Evolutionary conservation across 1,284 basidiomycete genomes (phyloP).

Genomic region (Apiotrichum mycotoxinovorans): DNA sequence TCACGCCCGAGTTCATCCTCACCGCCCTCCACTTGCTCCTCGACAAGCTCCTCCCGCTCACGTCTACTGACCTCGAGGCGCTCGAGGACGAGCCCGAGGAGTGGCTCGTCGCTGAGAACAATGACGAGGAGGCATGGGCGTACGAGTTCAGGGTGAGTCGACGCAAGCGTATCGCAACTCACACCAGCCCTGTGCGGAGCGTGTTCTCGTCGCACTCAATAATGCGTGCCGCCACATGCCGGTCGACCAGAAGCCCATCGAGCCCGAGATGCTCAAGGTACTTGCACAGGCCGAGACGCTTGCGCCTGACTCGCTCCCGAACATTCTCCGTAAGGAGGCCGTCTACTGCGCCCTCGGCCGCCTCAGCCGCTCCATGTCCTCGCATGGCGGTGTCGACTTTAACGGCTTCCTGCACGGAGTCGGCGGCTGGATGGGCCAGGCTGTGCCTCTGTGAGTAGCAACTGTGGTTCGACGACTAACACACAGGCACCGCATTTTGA

Average conservation of each 20-base stretch:
- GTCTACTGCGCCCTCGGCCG: conserved; percentile 83
- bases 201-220: conserved; percentile 74
- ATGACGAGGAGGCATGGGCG: conserved; percentile 84
- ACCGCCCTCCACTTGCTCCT: conserved; percentile 73
- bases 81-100: conserved; percentile 84
- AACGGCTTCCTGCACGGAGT: conserved; percentile 33
- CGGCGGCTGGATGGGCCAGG: conserved; percentile 37
- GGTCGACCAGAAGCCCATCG: conserved; percentile 53
- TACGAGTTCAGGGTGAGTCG: conserved; percentile 72
- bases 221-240: conserved; percentile 65
- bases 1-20: conserved; percentile 70
- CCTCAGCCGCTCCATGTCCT: conserved; percentile 62
- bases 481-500: conserved; percentile 76
- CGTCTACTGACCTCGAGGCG: conserved; percentile 67
- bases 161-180: conserved; percentile 1
- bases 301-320: conserved; percentile 57
- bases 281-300: conserved; percentile 56
- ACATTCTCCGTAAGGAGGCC: conserved; percentile 75
- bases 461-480: conserved; percentile 6
- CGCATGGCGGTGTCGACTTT: conserved; percentile 42
- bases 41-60: conserved; percentile 75
- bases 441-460: conserved; percentile 32
- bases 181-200: conserved; percentile 71
- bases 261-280: conserved; percentile 63
- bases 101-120: conserved; percentile 73